These are phyloP conservation scores for Ceratonia siliqua DNA, from an alignment of 306 rosid species.

Conservation along the genomic window DNA sequence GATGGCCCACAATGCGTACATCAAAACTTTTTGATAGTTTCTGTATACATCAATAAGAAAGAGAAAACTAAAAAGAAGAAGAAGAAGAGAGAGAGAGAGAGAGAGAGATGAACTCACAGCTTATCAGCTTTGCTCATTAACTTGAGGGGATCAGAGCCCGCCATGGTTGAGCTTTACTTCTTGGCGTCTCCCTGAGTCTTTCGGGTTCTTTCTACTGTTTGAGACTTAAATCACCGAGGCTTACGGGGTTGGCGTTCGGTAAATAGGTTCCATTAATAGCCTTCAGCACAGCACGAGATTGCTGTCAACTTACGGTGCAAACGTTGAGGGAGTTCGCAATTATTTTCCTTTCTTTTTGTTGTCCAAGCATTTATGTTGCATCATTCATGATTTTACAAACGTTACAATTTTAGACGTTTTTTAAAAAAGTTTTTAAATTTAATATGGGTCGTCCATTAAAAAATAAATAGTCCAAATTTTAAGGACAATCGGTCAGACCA, in stretches of 20 bases:
- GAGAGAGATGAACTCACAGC: conserved; percentile 17
- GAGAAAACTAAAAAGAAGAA: background rate
- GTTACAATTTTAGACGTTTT: too few relatives aligned
- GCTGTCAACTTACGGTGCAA: too few relatives aligned
- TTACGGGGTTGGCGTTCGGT: background rate
- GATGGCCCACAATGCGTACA: background rate
- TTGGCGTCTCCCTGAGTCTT: background rate
- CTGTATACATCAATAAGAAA: background rate
- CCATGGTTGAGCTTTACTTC: conserved; percentile 17
- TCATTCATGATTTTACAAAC: too few relatives aligned
- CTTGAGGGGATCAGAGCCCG: conserved; percentile 32
- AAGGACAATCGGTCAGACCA: too few relatives aligned
- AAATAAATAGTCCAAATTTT: too few relatives aligned
- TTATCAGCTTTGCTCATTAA: conserved; percentile 33
- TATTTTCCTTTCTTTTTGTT: too few relatives aligned
- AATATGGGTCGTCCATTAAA: too few relatives aligned
- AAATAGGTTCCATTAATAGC: background rate
- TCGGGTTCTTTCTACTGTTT: background rate
- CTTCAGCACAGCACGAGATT: background rate
- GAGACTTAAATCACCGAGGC: background rate
- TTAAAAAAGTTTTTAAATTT: too few relatives aligned
- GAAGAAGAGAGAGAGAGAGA: background rate
- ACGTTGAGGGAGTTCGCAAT: too few relatives aligned
- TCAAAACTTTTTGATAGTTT: background rate
- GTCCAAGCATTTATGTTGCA: too few relatives aligned